phyloP scores from a whole-genome alignment of 2,329 filamentous ascomycete species.

The Periconia digitata region DNA sequence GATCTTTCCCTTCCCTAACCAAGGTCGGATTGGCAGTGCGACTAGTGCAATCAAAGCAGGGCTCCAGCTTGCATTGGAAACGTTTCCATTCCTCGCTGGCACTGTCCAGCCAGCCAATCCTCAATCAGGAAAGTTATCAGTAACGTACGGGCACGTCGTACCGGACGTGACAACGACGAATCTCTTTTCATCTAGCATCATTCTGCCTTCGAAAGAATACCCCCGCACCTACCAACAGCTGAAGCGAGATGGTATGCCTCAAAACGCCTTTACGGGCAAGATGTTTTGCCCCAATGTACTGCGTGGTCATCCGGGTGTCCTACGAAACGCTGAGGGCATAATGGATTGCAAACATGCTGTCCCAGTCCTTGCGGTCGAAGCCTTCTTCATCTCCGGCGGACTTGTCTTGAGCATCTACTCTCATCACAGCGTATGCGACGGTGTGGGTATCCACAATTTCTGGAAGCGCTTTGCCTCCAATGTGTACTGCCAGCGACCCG shows the following conservation, averaged over 20 bases:
- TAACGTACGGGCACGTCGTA: too few relatives aligned
- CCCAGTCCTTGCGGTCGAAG: conserved; percentile 34
- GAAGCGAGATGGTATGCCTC: conserved; percentile 35
- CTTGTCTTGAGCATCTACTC: conserved; percentile 38
- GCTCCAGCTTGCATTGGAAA: conserved; percentile 24
- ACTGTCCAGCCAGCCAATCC: conserved; percentile 25
- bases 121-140: conserved; percentile 14
- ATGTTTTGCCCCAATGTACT: conserved; percentile 35
- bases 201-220: conserved; percentile 14
- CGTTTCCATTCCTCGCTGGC: conserved; percentile 35
- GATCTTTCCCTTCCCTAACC: conserved; percentile 34
- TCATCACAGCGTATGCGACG: conserved; percentile 36
- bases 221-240: conserved; percentile 34
- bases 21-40: conserved; percentile 27
- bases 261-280: conserved; percentile 27
- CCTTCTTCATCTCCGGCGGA: conserved; percentile 38
- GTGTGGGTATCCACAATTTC: conserved; percentile 31
- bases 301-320: conserved; percentile 26
- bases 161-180: too few relatives aligned
- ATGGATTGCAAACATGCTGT: conserved; percentile 28
- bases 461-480: conserved; percentile 27
- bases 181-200: conserved; percentile 25
- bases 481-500: conserved; percentile 16
- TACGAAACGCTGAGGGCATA: conserved; percentile 31
- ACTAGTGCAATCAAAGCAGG: conserved; percentile 26